Evolutionary conservation across 2,329 filamentous ascomycete species (phyloP), one percentile per base, ranked within the genome.

Genomic region (Xylariaceae sp.): DNA sequence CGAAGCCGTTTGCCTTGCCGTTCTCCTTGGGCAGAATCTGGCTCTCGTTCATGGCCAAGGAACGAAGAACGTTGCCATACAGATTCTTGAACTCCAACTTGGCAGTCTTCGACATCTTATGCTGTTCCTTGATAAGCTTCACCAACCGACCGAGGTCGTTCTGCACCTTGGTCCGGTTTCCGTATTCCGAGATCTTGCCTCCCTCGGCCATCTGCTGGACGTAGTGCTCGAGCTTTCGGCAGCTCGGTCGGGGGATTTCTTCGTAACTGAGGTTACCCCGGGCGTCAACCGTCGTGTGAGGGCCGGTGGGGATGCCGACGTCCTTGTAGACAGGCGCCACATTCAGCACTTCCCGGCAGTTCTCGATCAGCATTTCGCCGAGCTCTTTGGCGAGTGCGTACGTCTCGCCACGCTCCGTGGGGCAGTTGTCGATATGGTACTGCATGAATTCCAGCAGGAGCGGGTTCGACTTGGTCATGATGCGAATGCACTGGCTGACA

Each of bases 401-500:
- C 1, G 92, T 98, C 69, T 98, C 92, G 43, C 92, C 92, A 35
- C 90, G 84, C 59, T 98, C 89, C 0, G 89, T 89, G 1, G 92
- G 92, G 69, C 90, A 97, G 70, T 97, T 92, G 58, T 98, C 92
- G 58, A 98, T 98, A 69, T 98, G 92, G 57, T 98, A 97, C 62
- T 98, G 92, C 92, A 98, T 98, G 67, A 96, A 98, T 54, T 98
- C 90, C 42, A 98, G 77, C 1, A 98, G 79, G 24, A 87, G 84
- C 2, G 92, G 92, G 62, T 97, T 98, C 23, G 92, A 95, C 47
- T 92, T 85, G 71, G 96, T 98, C 92, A 98, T 98, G 67, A 98
- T 92, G 52, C 88, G 85, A 59, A 98, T 97, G 68, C 92, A 98
- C 63, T 89, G 89, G 67, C 89, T 96, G 60, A 98, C 92, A 55